phyloP scores from a whole-genome alignment of 352 stramenopile genomes.

The Poterioochromonas sp. region DNA sequence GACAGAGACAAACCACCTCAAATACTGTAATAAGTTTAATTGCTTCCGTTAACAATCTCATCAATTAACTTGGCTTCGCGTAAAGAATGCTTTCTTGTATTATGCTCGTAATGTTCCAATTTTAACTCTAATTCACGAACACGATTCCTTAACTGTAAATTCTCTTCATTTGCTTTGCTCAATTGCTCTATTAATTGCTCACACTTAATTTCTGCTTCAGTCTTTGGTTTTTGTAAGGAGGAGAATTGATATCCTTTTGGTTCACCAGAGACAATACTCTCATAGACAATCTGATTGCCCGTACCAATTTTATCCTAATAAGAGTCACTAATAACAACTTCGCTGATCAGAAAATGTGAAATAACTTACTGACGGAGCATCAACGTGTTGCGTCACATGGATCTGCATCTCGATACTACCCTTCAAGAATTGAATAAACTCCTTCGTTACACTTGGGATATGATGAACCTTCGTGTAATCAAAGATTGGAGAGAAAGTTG shows the following conservation, averaged over 20 bases:
- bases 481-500: constrained; percentile 69
- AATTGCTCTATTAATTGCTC: constrained; percentile 1
- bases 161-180: background rate
- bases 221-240: background rate
- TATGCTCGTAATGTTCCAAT: background rate
- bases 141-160: background rate
- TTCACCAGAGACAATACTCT: constrained; percentile 6
- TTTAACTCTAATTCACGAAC: constrained; percentile 10
- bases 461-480: constrained; percentile 76
- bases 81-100: too few relatives aligned
- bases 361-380: constrained; percentile 6
- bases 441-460: constrained; percentile 66
- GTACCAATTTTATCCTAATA: constrained; percentile 14
- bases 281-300: constrained; percentile 3
- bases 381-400: constrained; percentile 52
- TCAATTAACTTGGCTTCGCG: background rate
- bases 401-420: constrained; percentile 58
- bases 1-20: too few relatives aligned
- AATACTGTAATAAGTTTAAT: too few relatives aligned
- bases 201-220: constrained; percentile 2
- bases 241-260: background rate
- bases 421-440: constrained; percentile 76
- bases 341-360: background rate
- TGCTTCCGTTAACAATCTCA: background rate
- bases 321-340: background rate